Conservation (phyloP, 257 asterid species). For the Prunella vulgaris region DNA sequence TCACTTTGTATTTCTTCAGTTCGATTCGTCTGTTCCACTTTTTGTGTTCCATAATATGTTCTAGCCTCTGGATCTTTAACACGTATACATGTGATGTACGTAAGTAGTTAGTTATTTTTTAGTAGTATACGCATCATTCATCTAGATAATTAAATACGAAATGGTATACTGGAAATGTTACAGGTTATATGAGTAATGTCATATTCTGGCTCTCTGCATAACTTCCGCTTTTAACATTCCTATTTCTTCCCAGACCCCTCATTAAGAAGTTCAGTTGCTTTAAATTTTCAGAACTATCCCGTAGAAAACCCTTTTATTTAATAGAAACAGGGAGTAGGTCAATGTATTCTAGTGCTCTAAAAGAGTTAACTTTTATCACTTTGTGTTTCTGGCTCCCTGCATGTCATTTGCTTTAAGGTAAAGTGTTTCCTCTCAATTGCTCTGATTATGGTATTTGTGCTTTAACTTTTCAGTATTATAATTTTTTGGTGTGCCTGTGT, state of each 20-base stretch:
- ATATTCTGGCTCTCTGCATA: background rate
- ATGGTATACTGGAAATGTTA: background rate
- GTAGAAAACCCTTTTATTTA: constrained; percentile 12
- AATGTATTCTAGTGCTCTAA: background rate
- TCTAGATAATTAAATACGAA: background rate
- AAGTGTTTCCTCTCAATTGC: background rate
- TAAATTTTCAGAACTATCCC: background rate
- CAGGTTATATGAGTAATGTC: background rate
- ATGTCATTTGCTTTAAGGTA: background rate
- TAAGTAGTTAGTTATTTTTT: too few species aligned
- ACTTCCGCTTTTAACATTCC: background rate
- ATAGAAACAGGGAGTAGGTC: background rate
- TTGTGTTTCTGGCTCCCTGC: background rate
- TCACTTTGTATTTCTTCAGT: background rate
- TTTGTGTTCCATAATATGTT: background rate
- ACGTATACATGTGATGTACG: background rate
- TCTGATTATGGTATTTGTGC: background rate
- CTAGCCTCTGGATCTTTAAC: background rate
- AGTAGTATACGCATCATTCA: background rate
- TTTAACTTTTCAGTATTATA: background rate
- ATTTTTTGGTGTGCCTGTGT: background rate
- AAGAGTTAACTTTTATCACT: background rate
- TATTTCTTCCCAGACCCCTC: background rate
- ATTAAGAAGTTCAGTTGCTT: background rate
- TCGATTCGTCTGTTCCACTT: background rate